Percentiles rank a stretch among this genome's conserved stretches.
Conservation (phyloP, 495 filamentous ascomycete genomes). For the Aspergillus conjunctus region DNA sequence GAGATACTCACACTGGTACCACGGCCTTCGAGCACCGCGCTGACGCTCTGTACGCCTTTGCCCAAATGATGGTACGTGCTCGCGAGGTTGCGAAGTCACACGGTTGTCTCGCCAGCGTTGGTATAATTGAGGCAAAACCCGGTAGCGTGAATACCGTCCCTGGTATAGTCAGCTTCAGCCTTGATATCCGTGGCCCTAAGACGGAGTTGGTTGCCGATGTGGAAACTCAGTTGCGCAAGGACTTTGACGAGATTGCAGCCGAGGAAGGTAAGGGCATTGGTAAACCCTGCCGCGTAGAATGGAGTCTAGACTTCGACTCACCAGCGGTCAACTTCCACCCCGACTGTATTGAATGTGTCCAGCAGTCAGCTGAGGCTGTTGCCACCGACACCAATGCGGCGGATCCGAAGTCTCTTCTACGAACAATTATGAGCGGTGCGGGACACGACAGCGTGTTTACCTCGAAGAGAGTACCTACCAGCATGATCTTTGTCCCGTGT, state of each 20-base stretch:
- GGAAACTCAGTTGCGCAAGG: conserved; percentile 53
- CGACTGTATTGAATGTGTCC: conserved; percentile 68
- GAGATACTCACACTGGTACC: conserved; percentile 75
- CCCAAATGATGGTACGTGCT: conserved; percentile 67
- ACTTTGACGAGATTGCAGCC: conserved; percentile 60
- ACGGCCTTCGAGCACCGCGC: conserved; percentile 62
- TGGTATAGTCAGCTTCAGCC: conserved; percentile 65
- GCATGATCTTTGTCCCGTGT: conserved; percentile 70
- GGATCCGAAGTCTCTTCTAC: conserved; percentile 42
- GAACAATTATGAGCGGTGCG: conserved; percentile 57
- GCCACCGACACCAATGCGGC: conserved; percentile 51
- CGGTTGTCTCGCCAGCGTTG: conserved; percentile 67
- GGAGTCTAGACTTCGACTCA: conserved; percentile 63
- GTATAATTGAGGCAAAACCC: conserved; percentile 66
- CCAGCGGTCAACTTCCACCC: conserved; percentile 68
- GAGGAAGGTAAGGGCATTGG: conserved; percentile 53
- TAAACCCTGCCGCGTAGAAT: conserved; percentile 59
- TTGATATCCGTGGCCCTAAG: conserved; percentile 69
- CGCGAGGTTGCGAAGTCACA: conserved; percentile 60
- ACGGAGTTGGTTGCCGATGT: conserved; percentile 58
- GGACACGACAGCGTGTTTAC: conserved; percentile 68
- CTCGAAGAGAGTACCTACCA: conserved; percentile 60
- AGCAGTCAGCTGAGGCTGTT: conserved; percentile 58
- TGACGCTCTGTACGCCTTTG: conserved; percentile 68
- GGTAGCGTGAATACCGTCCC: conserved; percentile 78